A percentile compares a stretch with the other conserved stretches of the same genome.
Evolutionary conservation across 1,284 basidiomycete genomes (phyloP).

Genomic region (Gomphus bonarii): DNA sequence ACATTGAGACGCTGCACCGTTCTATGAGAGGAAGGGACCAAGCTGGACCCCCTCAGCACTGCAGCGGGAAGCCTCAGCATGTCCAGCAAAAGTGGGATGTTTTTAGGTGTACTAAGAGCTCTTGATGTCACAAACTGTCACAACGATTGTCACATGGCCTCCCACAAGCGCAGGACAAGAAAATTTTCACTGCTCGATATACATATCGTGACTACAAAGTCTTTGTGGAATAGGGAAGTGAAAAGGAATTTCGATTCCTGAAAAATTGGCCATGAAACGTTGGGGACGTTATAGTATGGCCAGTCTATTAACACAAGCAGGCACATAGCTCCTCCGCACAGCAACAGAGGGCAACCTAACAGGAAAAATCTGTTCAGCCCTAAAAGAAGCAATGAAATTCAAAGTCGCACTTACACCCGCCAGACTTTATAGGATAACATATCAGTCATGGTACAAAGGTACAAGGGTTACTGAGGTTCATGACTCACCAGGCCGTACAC

Average conservation of each 20-base stretch:
- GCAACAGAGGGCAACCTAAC: constrained; percentile 52
- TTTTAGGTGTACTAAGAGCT: background rate
- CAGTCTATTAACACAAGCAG: constrained; percentile 24
- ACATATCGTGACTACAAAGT: background rate
- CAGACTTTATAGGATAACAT: constrained; percentile 1
- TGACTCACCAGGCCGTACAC: constrained; percentile 47
- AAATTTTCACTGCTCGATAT: background rate
- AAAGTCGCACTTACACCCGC: constrained; percentile 8
- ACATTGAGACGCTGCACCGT: background rate
- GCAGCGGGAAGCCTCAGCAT: constrained; percentile 14
- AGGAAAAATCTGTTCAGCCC: background rate
- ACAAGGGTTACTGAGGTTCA: background rate
- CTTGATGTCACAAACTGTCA: constrained; percentile 1
- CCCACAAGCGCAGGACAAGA: background rate
- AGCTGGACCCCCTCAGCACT: constrained; percentile 1
- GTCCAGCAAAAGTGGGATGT: constrained; percentile 1
- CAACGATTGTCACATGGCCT: background rate
- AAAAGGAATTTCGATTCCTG: background rate
- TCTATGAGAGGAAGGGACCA: constrained; percentile 24
- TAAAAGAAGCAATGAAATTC: background rate
- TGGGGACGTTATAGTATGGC: background rate
- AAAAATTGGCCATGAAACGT: background rate
- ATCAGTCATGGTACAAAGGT: background rate
- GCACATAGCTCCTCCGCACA: constrained; percentile 49
- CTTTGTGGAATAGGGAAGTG: background rate